A percentile compares a stretch with the other conserved stretches of the same genome.
These are phyloP conservation scores for Cladosporium oxysporum DNA, from an alignment of 2,329 filamentous ascomycete genomes.

Conservation along the genomic window DNA sequence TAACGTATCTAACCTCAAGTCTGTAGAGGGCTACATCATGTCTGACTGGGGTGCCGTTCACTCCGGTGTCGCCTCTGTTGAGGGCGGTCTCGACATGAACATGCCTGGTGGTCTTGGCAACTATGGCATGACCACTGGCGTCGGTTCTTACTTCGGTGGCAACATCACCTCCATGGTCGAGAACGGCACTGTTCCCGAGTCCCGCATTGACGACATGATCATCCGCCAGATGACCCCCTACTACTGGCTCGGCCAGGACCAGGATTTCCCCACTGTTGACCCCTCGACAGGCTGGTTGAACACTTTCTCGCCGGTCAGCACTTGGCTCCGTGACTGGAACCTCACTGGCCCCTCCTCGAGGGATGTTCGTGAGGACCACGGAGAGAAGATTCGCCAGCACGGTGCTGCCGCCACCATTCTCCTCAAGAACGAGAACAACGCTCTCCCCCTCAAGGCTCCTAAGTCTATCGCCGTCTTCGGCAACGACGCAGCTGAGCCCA, in stretches of 20 bases:
- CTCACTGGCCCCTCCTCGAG: slow-evolving; percentile 52
- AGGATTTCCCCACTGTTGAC: slow-evolving; percentile 38
- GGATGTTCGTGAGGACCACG: slow-evolving; percentile 61
- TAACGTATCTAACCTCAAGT: slow-evolving; percentile 43
- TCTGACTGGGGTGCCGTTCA: slow-evolving; percentile 65
- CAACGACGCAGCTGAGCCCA: slow-evolving; percentile 30
- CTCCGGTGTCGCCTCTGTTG: slow-evolving; percentile 59
- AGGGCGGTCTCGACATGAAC: slow-evolving; percentile 64
- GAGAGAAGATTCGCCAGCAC: slow-evolving; percentile 18
- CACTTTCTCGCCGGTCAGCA: slow-evolving; percentile 54
- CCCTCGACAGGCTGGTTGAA: slow-evolving; percentile 50
- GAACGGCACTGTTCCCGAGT: slow-evolving; percentile 51
- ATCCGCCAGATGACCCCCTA: slow-evolving; percentile 52
- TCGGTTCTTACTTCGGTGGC: slow-evolving; percentile 28
- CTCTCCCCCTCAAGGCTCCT: slow-evolving; percentile 54
- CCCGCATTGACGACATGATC: slow-evolving; percentile 62
- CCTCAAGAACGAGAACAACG: slow-evolving; percentile 59
- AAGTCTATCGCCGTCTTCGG: slow-evolving; percentile 53
- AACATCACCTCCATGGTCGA: slow-evolving; percentile 54
- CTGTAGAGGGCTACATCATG: slow-evolving; percentile 58
- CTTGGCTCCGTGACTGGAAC: slow-evolving; percentile 50
- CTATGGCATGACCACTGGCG: slow-evolving; percentile 26
- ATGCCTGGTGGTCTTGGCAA: slow-evolving; percentile 27
- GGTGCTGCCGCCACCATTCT: slow-evolving; percentile 56
- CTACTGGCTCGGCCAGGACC: slow-evolving; percentile 40